Percentiles rank a stretch among this genome's conserved stretches.
Conservation (phyloP, 352 stramenopile genomes). For the Phytophthora hybrid region DNA sequence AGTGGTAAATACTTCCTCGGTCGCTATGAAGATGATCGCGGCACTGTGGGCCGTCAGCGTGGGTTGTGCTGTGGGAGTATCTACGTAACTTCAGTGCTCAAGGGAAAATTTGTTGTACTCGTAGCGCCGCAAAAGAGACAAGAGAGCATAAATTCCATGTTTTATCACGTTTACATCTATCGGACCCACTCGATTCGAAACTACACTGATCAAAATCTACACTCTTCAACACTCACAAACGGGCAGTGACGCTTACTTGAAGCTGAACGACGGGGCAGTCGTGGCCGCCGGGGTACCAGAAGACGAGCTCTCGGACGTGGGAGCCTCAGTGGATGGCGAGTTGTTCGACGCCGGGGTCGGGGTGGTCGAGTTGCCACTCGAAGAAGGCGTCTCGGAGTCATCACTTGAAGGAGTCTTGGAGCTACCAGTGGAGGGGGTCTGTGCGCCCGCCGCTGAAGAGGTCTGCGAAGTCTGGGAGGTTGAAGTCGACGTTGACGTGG, state of each 20-base stretch:
- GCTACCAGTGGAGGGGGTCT: not conserved
- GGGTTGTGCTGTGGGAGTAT: too few relatives aligned
- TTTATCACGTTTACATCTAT: not conserved
- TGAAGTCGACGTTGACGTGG: not conserved
- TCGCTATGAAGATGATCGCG: too few relatives aligned
- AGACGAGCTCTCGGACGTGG: not conserved
- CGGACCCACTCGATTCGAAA: too few relatives aligned
- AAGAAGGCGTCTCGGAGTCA: not conserved
- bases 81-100: too few relatives aligned
- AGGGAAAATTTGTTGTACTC: too few relatives aligned
- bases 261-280: slow-evolving; percentile 1
- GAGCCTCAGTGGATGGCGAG: not conserved
- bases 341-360: not conserved
- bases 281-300: not conserved
- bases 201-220: not conserved
- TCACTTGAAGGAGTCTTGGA: not conserved
- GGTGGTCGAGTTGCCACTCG: not conserved
- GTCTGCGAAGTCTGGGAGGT: not conserved
- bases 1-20: too few relatives aligned
- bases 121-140: too few relatives aligned
- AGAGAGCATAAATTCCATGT: not conserved
- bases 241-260: not conserved
- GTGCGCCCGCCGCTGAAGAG: not conserved
- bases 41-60: too few relatives aligned
- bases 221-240: not conserved